Base-by-base conservation (phyloP, 495 filamentous ascomycete species). In the Tuber magnatum region DNA sequence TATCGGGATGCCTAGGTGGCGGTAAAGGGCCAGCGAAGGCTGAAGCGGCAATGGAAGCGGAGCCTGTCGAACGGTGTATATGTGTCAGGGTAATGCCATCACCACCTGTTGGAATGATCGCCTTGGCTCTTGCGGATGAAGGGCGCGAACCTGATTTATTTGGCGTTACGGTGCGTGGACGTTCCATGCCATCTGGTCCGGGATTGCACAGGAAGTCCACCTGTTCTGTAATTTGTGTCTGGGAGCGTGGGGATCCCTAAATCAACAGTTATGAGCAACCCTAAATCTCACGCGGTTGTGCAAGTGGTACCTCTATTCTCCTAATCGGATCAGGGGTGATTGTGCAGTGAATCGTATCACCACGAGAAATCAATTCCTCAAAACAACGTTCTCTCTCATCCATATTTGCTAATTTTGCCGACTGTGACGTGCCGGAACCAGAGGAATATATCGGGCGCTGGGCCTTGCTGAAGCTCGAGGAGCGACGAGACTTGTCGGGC, bases 321-420 rank as follows among this genome's bases (percentile, higher is more conserved):
- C 94, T 90, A 87, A 97, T 92, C 75, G 87, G 93, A 81, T 92
- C 90, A 2, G 95, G 94, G 2, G 95, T 99, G 43, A 97, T 87
- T 3, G 95, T 97, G 82, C 91, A 97, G 83, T 94, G 94, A 69
- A 99, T 91, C 3, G 95, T 97, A 82, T 97, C 91, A 74, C 93
- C 90, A 83, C 93, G 94, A 51, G 92, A 90, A 75, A 99, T 95
- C 48, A 97, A 86, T 77, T 94, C 88, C 80, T 99, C 95, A 83
- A 99, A 94, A 70, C 86, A 85, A 32, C 85, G 85, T 71, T 84
- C 86, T 73, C 87, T 87, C 48, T 87, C 87, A 61, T 85, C 86
- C 39, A 80, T 74, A 41, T 74, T 84, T 78, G 70, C 83, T 84
- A 68, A 81, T 78, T 74, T 82, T 73, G 74, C 83, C 83, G 74